Conservation (phyloP, 1,284 basidiomycete species). For the Apiotrichum porosum region DNA sequence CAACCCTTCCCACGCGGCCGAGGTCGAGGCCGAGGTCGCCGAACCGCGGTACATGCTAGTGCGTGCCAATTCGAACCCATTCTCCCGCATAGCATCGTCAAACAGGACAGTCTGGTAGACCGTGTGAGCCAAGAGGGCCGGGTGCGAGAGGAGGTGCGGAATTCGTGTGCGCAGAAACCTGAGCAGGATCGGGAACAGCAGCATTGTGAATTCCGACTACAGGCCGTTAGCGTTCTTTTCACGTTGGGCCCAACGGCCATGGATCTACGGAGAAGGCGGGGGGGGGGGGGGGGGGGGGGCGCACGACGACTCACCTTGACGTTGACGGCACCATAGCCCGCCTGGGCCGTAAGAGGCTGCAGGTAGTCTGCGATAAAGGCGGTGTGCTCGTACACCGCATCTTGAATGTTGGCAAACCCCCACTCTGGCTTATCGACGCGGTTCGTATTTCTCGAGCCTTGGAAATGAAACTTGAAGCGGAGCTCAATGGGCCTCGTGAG, state of each 20-base stretch:
- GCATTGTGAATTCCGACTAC: slow-evolving; percentile 71
- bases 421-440: slow-evolving; percentile 97
- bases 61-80: slow-evolving; percentile 62
- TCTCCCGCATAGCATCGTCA: slow-evolving; percentile 72
- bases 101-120: slow-evolving; percentile 88
- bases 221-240: slow-evolving; percentile 5
- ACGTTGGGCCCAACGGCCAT: not conserved
- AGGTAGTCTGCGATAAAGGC: slow-evolving; percentile 70
- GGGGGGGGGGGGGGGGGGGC: too few species aligned
- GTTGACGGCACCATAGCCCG: slow-evolving; percentile 61
- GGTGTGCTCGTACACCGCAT: slow-evolving; percentile 73
- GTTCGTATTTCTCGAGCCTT: slow-evolving; percentile 79
- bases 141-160: slow-evolving; percentile 67
- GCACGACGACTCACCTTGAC: slow-evolving; percentile 61
- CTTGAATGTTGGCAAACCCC: slow-evolving; percentile 87
- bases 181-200: slow-evolving; percentile 64
- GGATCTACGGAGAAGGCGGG: too few species aligned
- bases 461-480: slow-evolving; percentile 95
- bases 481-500: slow-evolving; percentile 78
- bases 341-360: slow-evolving; percentile 63
- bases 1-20: slow-evolving; percentile 70
- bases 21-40: too few species aligned
- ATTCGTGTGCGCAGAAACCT: slow-evolving; percentile 70
- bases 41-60: slow-evolving; percentile 41
- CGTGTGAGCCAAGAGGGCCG: slow-evolving; percentile 86